Percentiles rank a stretch among this genome's conserved stretches.
These are phyloP conservation scores for Allantophomopsis lycopodina DNA, from an alignment of 2,329 filamentous ascomycete genomes.

Conservation along the genomic window DNA sequence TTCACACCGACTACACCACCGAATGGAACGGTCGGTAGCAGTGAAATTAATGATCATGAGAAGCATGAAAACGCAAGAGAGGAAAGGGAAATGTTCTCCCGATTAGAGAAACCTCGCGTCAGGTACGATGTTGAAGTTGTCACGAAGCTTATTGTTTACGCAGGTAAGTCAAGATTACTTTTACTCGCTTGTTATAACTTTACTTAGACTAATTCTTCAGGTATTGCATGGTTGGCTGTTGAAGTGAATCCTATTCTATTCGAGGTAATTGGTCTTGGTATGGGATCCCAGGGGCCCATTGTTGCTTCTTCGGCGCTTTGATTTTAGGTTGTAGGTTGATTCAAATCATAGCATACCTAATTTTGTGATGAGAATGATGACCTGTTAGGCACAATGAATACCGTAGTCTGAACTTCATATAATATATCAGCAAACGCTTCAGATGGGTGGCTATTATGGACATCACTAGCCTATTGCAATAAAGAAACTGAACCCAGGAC, in stretches of 20 bases:
- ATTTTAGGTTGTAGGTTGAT: too few relatives aligned
- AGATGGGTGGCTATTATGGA: too few relatives aligned
- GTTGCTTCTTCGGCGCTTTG: too few relatives aligned
- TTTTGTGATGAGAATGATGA: too few relatives aligned
- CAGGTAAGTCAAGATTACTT: conserved; percentile 41
- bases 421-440: too few relatives aligned
- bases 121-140: conserved; percentile 98
- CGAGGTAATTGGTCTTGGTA: conserved; percentile 25
- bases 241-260: conserved; percentile 27
- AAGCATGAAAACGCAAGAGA: conserved; percentile 36
- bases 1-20: conserved; percentile 17
- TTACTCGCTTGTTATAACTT: conserved; percentile 5
- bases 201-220: conserved; percentile 23
- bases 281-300: conserved; percentile 7
- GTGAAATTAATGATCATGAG: conserved; percentile 21
- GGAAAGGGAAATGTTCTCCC: conserved; percentile 72
- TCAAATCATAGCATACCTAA: too few relatives aligned
- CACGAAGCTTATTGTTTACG: conserved; percentile 90
- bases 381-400: too few relatives aligned
- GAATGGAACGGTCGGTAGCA: conserved; percentile 14
- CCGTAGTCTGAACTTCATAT: too few relatives aligned
- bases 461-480: too few relatives aligned
- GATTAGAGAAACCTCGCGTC: conserved; percentile 73
- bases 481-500: too few relatives aligned
- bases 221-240: conserved; percentile 68